A percentile compares a stretch with the other conserved stretches of the same genome.
These are phyloP conservation scores for Parachaetomium inaequale DNA, from an alignment of 495 filamentous ascomycete genomes.

Conservation along the genomic window DNA sequence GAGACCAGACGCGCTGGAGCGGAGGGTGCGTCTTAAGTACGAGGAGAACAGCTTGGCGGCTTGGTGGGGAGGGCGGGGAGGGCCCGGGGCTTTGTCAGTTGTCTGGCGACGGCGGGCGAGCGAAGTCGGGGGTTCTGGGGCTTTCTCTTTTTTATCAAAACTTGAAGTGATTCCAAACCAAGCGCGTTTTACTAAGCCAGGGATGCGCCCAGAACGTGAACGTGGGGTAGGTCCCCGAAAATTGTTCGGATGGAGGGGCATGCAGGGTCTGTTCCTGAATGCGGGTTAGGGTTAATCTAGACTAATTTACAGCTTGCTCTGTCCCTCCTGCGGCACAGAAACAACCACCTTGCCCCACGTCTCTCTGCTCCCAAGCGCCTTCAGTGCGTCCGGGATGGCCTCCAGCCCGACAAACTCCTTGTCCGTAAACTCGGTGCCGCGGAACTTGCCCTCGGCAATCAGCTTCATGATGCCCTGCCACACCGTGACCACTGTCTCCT, in stretches of 20 bases:
- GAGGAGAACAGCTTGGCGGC: constrained; percentile 84
- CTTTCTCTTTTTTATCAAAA: neutral
- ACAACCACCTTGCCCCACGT: constrained; percentile 98
- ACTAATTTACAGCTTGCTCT: constrained; percentile 46
- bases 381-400: constrained; percentile 69
- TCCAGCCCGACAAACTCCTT: constrained; percentile 79
- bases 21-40: constrained; percentile 53
- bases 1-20: constrained; percentile 57
- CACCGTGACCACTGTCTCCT: constrained; percentile 63
- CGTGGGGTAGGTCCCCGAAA: constrained; percentile 11
- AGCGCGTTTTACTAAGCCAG: constrained; percentile 6
- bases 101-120: constrained; percentile 1
- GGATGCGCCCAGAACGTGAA: constrained; percentile 2
- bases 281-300: constrained; percentile 13
- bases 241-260: constrained; percentile 10
- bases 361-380: constrained; percentile 70
- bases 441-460: constrained; percentile 73
- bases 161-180: neutral
- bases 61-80: constrained; percentile 21
- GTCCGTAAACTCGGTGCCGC: constrained; percentile 76
- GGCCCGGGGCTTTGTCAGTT: constrained; percentile 3
- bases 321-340: constrained; percentile 67
- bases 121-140: constrained; percentile 3
- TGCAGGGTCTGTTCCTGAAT: neutral
- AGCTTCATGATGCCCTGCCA: constrained; percentile 80